These are phyloP conservation scores for Oxytropis ochrocephala DNA, from an alignment of 306 rosid species.

Conservation along the genomic window DNA sequence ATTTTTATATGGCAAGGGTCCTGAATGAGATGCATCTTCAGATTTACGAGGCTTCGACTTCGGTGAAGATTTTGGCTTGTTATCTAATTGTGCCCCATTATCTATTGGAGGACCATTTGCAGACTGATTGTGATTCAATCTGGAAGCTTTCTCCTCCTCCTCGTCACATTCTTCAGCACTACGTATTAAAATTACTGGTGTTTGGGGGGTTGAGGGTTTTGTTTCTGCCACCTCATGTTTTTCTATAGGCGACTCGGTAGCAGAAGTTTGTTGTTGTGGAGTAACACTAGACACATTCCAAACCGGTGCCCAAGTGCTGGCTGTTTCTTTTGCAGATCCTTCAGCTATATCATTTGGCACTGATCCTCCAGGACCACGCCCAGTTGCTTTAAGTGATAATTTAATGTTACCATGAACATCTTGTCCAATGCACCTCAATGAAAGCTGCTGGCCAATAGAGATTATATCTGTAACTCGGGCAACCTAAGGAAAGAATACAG, in stretches of 20 bases:
- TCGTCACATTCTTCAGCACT: constrained; percentile 83
- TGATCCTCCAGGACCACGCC: constrained; percentile 25
- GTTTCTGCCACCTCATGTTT: constrained; percentile 27
- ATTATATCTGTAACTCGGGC: constrained; percentile 67
- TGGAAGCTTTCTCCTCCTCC: constrained; percentile 66
- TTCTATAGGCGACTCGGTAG: constrained; percentile 30
- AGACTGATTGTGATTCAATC: constrained; percentile 26
- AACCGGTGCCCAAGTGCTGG: constrained; percentile 41
- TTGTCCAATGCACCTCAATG: constrained; percentile 85
- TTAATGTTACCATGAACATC: constrained; percentile 93
- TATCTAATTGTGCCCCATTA: constrained; percentile 21
- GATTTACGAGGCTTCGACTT: constrained; percentile 19
- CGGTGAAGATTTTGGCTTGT: constrained; percentile 23
- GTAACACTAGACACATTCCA: constrained; percentile 15
- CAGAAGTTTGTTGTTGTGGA: constrained; percentile 32
- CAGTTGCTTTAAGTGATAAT: constrained; percentile 77
- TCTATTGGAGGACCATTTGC: constrained; percentile 22
- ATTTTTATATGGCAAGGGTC: constrained; percentile 23
- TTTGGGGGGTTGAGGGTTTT: constrained; percentile 30
- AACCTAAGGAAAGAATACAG: constrained; percentile 45
- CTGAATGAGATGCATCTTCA: constrained; percentile 25
- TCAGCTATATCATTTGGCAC: constrained; percentile 25
- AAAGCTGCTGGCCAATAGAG: constrained; percentile 75
- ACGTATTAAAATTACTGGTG: constrained; percentile 65
- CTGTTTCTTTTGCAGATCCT: constrained; percentile 39